Evolutionary conservation across 495 filamentous ascomycete genomes (phyloP).

Genomic region (Oidiodendron maius): DNA sequence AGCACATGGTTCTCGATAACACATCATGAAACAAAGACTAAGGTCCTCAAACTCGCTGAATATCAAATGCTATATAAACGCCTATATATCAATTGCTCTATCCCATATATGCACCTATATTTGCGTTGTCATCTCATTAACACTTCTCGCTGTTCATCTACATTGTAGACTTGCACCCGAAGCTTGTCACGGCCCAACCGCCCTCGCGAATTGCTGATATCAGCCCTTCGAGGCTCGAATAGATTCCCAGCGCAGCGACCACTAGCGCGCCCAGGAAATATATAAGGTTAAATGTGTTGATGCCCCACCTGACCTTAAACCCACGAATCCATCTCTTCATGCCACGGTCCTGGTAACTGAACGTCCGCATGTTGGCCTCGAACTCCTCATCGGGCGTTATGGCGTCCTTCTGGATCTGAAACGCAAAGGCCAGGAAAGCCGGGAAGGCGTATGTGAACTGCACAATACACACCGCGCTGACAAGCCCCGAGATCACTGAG

Average conservation of each 20-base stretch:
- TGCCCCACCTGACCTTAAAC: conserved; percentile 23
- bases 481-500: conserved; percentile 37
- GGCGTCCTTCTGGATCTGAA: conserved; percentile 37
- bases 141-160: too few relatives aligned
- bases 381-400: conserved; percentile 38
- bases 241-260: conserved; percentile 21
- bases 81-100: too few relatives aligned
- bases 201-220: conserved; percentile 11
- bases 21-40: too few relatives aligned
- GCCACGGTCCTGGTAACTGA: conserved; percentile 25
- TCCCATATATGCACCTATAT: too few relatives aligned
- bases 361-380: conserved; percentile 36
- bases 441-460: conserved; percentile 29
- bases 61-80: too few relatives aligned
- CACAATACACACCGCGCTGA: conserved; percentile 41
- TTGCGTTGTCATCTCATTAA: too few relatives aligned
- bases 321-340: conserved; percentile 36
- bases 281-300: conserved; percentile 21
- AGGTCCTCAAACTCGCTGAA: too few relatives aligned
- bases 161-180: conserved; percentile 16
- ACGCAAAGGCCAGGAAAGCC: conserved; percentile 30
- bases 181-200: conserved; percentile 12
- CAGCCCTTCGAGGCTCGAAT: conserved; percentile 13
- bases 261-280: conserved; percentile 18
- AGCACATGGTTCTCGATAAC: too few relatives aligned